Percentiles rank a stretch among this genome's conserved stretches.
phyloP scores from a whole-genome alignment of 1,284 basidiomycete species.

The Malassezia slooffiae region DNA sequence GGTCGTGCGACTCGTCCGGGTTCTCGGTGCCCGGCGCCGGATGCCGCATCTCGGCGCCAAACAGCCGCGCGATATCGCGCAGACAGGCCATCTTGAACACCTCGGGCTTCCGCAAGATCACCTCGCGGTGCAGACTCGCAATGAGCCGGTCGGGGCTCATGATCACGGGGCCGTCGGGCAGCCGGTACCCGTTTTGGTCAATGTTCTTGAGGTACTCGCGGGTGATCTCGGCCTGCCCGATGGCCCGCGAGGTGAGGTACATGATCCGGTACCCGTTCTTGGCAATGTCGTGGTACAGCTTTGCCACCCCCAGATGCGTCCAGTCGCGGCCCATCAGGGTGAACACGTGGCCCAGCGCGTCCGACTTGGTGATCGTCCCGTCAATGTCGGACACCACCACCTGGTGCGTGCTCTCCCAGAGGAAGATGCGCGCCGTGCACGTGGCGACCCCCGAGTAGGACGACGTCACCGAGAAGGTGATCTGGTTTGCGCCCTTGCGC shows the following conservation, averaged over 20 bases:
- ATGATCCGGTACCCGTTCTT: constrained; percentile 97
- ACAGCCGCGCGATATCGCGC: constrained; percentile 85
- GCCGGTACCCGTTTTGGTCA: constrained; percentile 84
- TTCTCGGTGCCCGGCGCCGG: too few species aligned
- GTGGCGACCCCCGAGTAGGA: constrained; percentile 69
- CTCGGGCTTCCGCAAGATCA: constrained; percentile 69
- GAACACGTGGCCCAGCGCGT: constrained; percentile 92
- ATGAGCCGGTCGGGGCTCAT: constrained; percentile 97
- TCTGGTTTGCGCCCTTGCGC: constrained; percentile 76
- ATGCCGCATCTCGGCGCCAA: too few species aligned
- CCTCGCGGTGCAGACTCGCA: constrained; percentile 73
- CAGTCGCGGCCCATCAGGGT: constrained; percentile 99
- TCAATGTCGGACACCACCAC: constrained; percentile 97
- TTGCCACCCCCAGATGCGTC: constrained; percentile 96
- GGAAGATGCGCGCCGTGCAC: constrained; percentile 83
- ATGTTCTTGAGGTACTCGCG: constrained; percentile 89
- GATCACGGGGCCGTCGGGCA: constrained; percentile 95
- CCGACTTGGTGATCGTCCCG: constrained; percentile 89
- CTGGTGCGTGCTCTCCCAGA: constrained; percentile 82
- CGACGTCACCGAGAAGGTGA: constrained; percentile 76
- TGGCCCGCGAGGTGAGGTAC: constrained; percentile 93
- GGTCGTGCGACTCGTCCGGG: constrained; percentile 9
- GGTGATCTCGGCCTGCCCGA: constrained; percentile 95
- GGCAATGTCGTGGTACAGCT: constrained; percentile 88
- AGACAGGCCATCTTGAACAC: constrained; percentile 99